These are phyloP conservation scores for Candida peoriensis DNA, from an alignment of 805 yeast genomes.

Conservation along the genomic window DNA sequence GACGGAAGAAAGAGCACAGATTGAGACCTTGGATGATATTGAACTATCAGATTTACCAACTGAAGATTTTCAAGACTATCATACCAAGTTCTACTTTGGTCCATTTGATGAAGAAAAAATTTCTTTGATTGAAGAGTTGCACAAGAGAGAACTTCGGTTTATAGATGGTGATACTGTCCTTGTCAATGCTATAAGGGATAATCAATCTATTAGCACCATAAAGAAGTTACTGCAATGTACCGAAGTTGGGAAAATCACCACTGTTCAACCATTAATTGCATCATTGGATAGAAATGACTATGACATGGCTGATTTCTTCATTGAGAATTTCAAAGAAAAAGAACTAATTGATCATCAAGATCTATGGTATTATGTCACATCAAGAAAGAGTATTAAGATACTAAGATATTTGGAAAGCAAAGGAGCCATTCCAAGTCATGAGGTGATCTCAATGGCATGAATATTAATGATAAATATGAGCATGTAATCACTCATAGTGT, in stretches of 20 bases:
- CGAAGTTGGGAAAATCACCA: conserved; percentile 3
- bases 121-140: conserved; percentile 4
- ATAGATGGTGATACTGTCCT: conserved; percentile 6
- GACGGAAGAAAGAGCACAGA: conserved; percentile 14
- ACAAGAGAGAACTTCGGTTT: conserved; percentile 9
- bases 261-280: conserved; percentile 12
- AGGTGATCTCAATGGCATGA: no score
- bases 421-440: conserved; percentile 21
- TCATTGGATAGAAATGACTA: conserved; percentile 8
- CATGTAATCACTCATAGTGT: no score
- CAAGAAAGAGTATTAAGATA: conserved; percentile 2
- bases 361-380: conserved; percentile 17
- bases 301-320: conserved; percentile 14
- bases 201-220: not conserved
- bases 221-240: conserved; percentile 9
- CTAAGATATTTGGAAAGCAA: conserved; percentile 13
- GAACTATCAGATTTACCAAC: conserved; percentile 9
- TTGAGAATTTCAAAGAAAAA: conserved; percentile 7
- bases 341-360: conserved; percentile 12
- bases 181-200: conserved; percentile 5
- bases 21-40: conserved; percentile 4
- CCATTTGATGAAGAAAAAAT: conserved; percentile 7
- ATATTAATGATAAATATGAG: no score
- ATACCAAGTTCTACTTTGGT: conserved; percentile 13
- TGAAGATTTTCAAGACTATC: conserved; percentile 14